A percentile compares a stretch with the other conserved stretches of the same genome.
Conservation (phyloP, 2,329 filamentous ascomycete genomes). For the Sordariomycetes sp. region DNA sequence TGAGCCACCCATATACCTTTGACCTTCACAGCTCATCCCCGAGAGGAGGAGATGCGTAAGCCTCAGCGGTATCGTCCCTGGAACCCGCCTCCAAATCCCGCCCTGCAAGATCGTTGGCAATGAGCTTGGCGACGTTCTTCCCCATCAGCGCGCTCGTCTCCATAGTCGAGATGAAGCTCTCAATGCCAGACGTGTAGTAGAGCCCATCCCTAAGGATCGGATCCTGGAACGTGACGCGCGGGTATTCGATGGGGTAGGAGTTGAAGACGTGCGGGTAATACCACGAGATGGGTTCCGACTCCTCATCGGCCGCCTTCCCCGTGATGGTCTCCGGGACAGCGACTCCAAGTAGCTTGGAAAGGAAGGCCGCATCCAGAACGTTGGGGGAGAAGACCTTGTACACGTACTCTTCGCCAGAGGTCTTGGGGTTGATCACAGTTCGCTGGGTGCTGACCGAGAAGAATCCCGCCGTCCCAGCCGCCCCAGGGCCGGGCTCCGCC, state of each 20-base stretch:
- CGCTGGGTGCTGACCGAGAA: conserved; percentile 74
- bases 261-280: conserved; percentile 68
- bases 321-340: conserved; percentile 31
- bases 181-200: conserved; percentile 68
- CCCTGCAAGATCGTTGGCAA: conserved; percentile 47
- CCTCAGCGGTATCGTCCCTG: not conserved
- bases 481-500: conserved; percentile 36
- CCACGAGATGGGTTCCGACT: conserved; percentile 55
- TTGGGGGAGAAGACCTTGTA: conserved; percentile 58
- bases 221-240: conserved; percentile 79
- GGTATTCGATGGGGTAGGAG: conserved; percentile 77
- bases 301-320: conserved; percentile 16
- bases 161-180: conserved; percentile 95
- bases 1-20: too few species aligned
- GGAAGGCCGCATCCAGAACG: conserved; percentile 38
- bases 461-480: conserved; percentile 66
- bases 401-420: conserved; percentile 39
- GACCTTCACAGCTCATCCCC: conserved; percentile 1
- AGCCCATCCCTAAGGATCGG: conserved; percentile 55
- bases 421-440: conserved; percentile 49
- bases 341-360: conserved; percentile 40
- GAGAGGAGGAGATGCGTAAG: not conserved
- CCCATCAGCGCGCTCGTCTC: conserved; percentile 92
- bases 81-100: conserved; percentile 3
- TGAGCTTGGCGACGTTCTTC: conserved; percentile 65